Evolutionary conservation across 768 basidiomycete genomes (phyloP), one percentile per base, ranked within the genome.

Genomic region (Calvatia gigantea): DNA sequence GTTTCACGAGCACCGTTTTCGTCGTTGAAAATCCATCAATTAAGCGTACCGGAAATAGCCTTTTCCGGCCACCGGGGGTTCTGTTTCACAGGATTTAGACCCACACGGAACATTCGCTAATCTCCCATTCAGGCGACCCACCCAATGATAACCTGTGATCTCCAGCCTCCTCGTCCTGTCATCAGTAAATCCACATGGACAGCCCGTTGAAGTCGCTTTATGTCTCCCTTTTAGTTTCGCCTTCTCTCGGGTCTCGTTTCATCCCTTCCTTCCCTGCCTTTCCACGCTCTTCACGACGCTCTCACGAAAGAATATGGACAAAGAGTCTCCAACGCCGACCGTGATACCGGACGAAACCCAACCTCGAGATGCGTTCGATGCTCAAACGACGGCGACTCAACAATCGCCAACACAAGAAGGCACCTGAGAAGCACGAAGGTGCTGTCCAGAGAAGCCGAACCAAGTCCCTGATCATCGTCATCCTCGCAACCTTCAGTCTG

Each of bases 401-500:
- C 19, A 33, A 33, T 14, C n/a, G 17, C 21, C 7, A 9, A n/a
- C 9, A 12, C 12, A 32, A 32, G n/a, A 38, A 14, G n/a, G 35
- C n/a, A 23, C 38, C 33, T 9, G 17, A 35, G 27, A 19, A 15
- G 2, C 32, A 53, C 12, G 43, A 42, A 23, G 43, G 35, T 39
- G 25, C 29, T 27, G n/a, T 42, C 14, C 43, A 44, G 5, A 12
- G 42, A 37, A 51, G 33, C 19, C 6, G 19, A 29, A 29, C 31
- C 39, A 45, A 15, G 17, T 61, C 64, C 6, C 32, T 65, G 4
- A 9, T 65, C 8, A 50, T 69, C 6, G 67, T 70, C 9, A 61
- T 63, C 5, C 71, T 74, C 6, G 73, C 74, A 38, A 77, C 78
- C 7, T 64, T 69, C 39, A 74, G 71, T n/a, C 70, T 71, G 70